Evolutionary conservation across 2,329 filamentous ascomycete species (phyloP), one percentile per base, ranked within the genome.

Genomic region (Hypoxylon sp.): DNA sequence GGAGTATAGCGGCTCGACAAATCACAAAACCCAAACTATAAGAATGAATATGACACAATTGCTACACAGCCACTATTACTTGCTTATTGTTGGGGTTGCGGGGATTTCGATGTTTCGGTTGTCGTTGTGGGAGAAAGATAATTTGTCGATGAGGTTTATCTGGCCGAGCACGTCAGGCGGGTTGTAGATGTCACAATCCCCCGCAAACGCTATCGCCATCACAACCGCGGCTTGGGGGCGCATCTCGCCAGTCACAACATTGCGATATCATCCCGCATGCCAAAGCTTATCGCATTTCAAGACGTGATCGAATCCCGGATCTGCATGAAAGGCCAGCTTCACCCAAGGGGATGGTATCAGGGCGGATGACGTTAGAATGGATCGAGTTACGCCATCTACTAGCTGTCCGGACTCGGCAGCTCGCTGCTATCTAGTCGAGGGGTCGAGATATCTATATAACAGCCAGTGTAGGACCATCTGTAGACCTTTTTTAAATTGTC

Each of bases 101-200:
- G 66, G 53, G 66, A 37, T 55, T 61, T 53, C 20, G 35, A 56
- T 6, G 3, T 48, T 33, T 68, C 66, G 66, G 61, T 40, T 65
- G 17, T 68, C 66, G 66, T 65, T 33, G 30, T 42, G 14, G 42
- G 31, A 30, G 48, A 46, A 30, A 58, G 17, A n/a, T 60, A 5
- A 66, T 69, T 66, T 62, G 66, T 40, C 22, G 62, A 60, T 7
- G 54, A 14, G 40, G 50, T 44, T 44, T 33, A 49, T 57, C 50
- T 65, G 31, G 51, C 33, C 51, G 67, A 75, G 71, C 72, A 74
- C 73, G 73, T 73, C 73, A 75, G 61, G 64, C 49, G 54, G 46
- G 61, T 58, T 30, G 22, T 55, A 65, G 31, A 75, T 75, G 61
- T 73, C 72, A 71, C 69, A 73, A 75, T 73, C 64, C 51, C 67